Evolutionary conservation across 2,329 filamentous ascomycete genomes (phyloP).

Genomic region (Mycosphaerelloides madeirae): DNA sequence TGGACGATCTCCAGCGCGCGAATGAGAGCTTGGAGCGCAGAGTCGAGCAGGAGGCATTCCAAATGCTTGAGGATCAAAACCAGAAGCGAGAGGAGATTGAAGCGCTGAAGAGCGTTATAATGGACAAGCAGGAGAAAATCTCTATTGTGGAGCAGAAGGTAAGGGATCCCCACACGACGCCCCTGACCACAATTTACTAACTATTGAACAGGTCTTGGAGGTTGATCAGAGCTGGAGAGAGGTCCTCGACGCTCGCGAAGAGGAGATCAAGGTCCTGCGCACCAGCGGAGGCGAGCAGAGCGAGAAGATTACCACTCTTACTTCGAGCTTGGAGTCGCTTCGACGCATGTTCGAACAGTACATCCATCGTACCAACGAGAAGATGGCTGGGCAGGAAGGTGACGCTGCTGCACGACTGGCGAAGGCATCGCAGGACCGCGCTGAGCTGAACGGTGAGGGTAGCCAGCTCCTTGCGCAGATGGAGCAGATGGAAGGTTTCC

Average conservation of each 20-base stretch:
- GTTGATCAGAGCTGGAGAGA: slow-evolving; percentile 41
- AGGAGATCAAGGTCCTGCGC: slow-evolving; percentile 35
- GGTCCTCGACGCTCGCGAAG: slow-evolving; percentile 35
- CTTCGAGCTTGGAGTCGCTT: slow-evolving; percentile 15
- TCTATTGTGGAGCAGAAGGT: slow-evolving; percentile 30
- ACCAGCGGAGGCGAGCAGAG: slow-evolving; percentile 10
- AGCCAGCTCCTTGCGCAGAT: neutral
- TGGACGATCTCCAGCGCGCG: slow-evolving; percentile 25
- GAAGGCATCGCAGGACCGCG: no score
- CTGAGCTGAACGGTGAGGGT: neutral
- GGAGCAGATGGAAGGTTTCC: neutral
- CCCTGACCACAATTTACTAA: no score
- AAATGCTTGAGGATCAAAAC: slow-evolving; percentile 33
- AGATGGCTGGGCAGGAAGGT: neutral
- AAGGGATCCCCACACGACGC: no score
- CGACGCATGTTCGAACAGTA: slow-evolving; percentile 1
- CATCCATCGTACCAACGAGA: slow-evolving; percentile 2
- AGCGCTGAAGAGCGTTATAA: slow-evolving; percentile 25
- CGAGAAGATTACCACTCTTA: slow-evolving; percentile 23
- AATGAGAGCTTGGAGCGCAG: slow-evolving; percentile 31
- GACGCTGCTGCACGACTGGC: neutral
- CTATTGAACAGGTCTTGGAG: slow-evolving; percentile 7
- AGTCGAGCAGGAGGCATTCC: slow-evolving; percentile 33
- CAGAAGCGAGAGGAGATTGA: slow-evolving; percentile 32
- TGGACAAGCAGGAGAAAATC: slow-evolving; percentile 33